Evolutionary conservation across 192 early-diverging fungal genomes (phyloP), one percentile per base, ranked within the genome.

Genomic region (Coemansia biformis): DNA sequence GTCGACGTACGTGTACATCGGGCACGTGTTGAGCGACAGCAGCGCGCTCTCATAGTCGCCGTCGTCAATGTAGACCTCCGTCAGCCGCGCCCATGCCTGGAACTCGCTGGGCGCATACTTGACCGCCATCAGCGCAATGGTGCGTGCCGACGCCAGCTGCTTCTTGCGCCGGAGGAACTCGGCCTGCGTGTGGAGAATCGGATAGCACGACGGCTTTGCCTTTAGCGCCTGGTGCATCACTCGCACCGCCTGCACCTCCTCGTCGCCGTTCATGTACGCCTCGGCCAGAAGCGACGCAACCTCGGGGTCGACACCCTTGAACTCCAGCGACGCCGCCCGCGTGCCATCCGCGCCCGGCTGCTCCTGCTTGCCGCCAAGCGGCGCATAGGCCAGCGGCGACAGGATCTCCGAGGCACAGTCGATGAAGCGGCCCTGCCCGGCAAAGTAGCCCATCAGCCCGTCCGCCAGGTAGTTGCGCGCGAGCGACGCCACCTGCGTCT

Each of bases 21-120:
- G 96, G 64, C 96, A 99, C 13, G 93, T 89, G 63, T 99, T 99
- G 49, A 99, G 81, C 0, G 94, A 87, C 48, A 99, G 77, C 11
- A 99, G 76, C 15, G 96, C 96, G 82, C 85, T 75, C 44, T 58
- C 59, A 22, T 58, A 91, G 55, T 94, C 91, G 19, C 77, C 83
- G 24, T 86, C 44, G 16, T 92, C 89, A 46, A 92, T 90, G 56
- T 94, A 96, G 26, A 92, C 75, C 64, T 99, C 84, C 5, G 92
- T 93, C 18, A 99, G 77, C 59, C 93, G 93, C 15, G 91, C 86
- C 96, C 96, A 99, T 0, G 93, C 90, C 13, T 81, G 68, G 60
- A 89, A 99, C 66, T 99, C 96, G 17, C 90, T 92, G 3, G 96
- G 94, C 3, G 94, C 92, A 46, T 79, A 86, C 52, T 91, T 90